phyloP scores from a whole-genome alignment of 202 grass and related monocot genomes.

The Eragrostis tef region DNA sequence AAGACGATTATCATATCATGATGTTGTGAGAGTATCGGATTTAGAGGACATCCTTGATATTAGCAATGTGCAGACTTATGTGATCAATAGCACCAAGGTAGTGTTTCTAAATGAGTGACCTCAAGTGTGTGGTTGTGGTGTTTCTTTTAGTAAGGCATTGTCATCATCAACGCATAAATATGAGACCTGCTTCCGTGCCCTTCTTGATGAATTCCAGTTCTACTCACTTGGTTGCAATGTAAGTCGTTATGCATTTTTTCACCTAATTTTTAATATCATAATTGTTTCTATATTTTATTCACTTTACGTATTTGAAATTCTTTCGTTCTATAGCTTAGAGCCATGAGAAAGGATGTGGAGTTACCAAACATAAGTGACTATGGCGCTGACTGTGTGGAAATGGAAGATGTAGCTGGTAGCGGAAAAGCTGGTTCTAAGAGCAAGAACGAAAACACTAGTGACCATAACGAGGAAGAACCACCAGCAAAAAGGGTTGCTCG shows the following conservation, averaged over 20 bases:
- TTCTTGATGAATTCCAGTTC: slow-evolving; percentile 2
- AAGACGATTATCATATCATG: too few relatives aligned
- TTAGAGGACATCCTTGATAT: too few relatives aligned
- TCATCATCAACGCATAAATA: not conserved
- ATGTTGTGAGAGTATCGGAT: too few relatives aligned
- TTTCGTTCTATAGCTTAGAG: not conserved
- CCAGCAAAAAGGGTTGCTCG: not conserved
- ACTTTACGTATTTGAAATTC: not conserved
- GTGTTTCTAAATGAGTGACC: too few relatives aligned
- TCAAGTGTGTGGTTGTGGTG: too few relatives aligned
- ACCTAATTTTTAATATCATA: not conserved
- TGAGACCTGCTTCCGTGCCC: not conserved
- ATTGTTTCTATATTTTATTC: not conserved
- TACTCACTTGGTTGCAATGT: slow-evolving; percentile 13
- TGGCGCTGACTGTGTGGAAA: not conserved
- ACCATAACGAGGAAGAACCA: not conserved
- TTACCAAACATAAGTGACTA: not conserved
- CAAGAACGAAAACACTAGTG: not conserved
- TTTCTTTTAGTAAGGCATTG: too few relatives aligned
- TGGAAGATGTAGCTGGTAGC: too few relatives aligned
- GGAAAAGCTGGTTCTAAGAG: not conserved
- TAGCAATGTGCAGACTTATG: too few relatives aligned
- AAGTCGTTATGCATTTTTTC: not conserved
- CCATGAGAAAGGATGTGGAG: not conserved
- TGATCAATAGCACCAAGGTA: too few relatives aligned